These are phyloP conservation scores for Paramecium biaurelia DNA, from an alignment of 73 alveolate genomes.

Conservation along the genomic window DNA sequence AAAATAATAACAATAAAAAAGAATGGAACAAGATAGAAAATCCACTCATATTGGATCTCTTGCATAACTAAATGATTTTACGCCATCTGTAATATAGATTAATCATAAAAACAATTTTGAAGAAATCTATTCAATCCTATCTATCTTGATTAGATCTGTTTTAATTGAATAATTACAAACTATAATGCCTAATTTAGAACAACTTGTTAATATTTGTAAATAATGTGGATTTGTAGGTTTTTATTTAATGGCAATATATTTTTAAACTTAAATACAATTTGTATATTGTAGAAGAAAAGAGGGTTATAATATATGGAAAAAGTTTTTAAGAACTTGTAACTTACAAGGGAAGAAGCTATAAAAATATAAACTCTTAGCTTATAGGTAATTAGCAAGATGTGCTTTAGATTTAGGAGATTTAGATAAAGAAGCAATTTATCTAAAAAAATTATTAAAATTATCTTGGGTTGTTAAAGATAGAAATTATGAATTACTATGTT, in stretches of 20 bases:
- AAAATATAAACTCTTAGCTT: conserved; percentile 5
- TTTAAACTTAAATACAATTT: conserved; percentile 12
- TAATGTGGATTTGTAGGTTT: conserved; percentile 23
- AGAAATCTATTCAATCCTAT: neutral
- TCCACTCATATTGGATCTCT: neutral
- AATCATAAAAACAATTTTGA: neutral
- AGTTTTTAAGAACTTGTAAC: conserved; percentile 45
- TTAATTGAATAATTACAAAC: neutral
- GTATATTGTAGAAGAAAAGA: conserved; percentile 35
- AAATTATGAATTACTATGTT: conserved; percentile 15
- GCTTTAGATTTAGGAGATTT: conserved; percentile 20
- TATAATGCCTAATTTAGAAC: neutral
- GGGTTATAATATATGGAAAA: conserved; percentile 39
- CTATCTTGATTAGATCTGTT: neutral
- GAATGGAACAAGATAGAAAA: neutral
- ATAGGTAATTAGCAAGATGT: conserved; percentile 19
- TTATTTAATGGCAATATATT: conserved; percentile 19
- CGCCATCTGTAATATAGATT: neutral
- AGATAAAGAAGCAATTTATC: neutral
- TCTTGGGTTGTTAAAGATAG: conserved; percentile 53
- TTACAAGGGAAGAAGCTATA: neutral
- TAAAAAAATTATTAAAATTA: neutral
- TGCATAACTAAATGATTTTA: conserved; percentile 5
- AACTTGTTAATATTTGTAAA: neutral
- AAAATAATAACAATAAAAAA: neutral